phyloP scores from a whole-genome alignment of 73 alveolate species.

The Paramecium tetraurelia region DNA sequence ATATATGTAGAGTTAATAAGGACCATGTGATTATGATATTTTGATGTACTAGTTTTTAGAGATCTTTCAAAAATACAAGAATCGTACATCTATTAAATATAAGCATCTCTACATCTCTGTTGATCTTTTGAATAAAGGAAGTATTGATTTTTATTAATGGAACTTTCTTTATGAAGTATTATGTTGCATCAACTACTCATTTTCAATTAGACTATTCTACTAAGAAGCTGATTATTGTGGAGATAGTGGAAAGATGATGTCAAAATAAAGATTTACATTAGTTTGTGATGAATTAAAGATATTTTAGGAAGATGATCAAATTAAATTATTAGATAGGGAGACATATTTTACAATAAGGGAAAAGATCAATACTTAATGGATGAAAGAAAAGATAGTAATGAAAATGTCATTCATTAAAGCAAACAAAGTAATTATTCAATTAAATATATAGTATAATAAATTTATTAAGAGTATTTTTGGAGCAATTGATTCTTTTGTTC shows the following conservation, averaged over 20 bases:
- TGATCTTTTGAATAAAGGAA: neutral
- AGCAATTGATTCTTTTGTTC: neutral
- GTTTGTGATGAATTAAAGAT: slow-evolving; percentile 31
- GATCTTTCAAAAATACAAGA: neutral
- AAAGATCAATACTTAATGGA: neutral
- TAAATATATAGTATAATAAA: neutral
- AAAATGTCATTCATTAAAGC: slow-evolving; percentile 25
- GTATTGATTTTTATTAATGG: neutral
- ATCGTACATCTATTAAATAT: neutral
- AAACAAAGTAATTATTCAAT: neutral
- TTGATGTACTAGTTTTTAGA: neutral
- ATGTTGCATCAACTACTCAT: neutral
- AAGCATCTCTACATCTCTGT: neutral
- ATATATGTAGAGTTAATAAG: neutral
- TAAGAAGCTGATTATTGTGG: slow-evolving; percentile 34
- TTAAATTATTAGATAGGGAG: neutral
- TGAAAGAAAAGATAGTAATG: slow-evolving; percentile 8
- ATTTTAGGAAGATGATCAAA: neutral
- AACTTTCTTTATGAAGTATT: neutral
- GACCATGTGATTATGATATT: slow-evolving; percentile 1
- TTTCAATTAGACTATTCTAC: neutral
- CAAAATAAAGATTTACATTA: slow-evolving; percentile 13
- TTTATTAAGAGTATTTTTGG: neutral
- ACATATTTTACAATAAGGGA: neutral
- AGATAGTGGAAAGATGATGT: slow-evolving; percentile 6